Conservation (phyloP, 495 filamentous ascomycete genomes). For the Penicillium diatomitis region DNA sequence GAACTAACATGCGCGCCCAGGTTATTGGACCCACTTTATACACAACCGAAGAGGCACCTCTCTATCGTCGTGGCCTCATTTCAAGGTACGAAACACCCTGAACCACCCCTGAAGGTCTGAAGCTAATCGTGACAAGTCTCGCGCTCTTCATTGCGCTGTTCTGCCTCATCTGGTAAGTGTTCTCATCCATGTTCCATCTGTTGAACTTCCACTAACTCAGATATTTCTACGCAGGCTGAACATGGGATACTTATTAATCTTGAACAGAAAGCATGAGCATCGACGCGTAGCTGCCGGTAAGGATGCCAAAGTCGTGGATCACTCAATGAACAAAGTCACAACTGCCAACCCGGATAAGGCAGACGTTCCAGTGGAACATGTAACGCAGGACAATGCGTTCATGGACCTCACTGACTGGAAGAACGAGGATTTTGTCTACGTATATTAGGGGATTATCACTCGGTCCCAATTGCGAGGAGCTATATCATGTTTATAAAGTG, state of each 20-base stretch:
- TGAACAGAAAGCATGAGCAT: constrained; percentile 45
- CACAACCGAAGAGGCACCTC: constrained; percentile 44
- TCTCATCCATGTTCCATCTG: not conserved
- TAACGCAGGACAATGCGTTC: constrained; percentile 42
- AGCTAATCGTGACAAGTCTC: constrained; percentile 23
- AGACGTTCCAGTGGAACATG: constrained; percentile 28
- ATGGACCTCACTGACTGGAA: constrained; percentile 45
- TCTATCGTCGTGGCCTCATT: constrained; percentile 44
- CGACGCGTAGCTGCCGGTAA: constrained; percentile 43
- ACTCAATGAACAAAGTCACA: constrained; percentile 32
- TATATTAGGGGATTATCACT: constrained; percentile 30
- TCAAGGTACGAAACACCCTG: constrained; percentile 28
- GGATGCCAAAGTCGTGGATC: constrained; percentile 27
- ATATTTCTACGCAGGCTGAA: constrained; percentile 20
- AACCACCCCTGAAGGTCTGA: not conserved
- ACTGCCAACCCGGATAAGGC: constrained; percentile 33
- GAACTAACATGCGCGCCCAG: constrained; percentile 8
- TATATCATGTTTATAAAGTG: no score
- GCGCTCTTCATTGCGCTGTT: constrained; percentile 47
- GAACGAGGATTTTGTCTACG: constrained; percentile 53
- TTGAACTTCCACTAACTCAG: not conserved
- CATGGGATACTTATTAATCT: constrained; percentile 32
- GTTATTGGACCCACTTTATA: constrained; percentile 53
- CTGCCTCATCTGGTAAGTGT: constrained; percentile 32
- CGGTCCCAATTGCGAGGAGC: no score